These are phyloP conservation scores for Periconia sp. DNA, from an alignment of 2,329 filamentous ascomycete genomes.

Conservation along the genomic window DNA sequence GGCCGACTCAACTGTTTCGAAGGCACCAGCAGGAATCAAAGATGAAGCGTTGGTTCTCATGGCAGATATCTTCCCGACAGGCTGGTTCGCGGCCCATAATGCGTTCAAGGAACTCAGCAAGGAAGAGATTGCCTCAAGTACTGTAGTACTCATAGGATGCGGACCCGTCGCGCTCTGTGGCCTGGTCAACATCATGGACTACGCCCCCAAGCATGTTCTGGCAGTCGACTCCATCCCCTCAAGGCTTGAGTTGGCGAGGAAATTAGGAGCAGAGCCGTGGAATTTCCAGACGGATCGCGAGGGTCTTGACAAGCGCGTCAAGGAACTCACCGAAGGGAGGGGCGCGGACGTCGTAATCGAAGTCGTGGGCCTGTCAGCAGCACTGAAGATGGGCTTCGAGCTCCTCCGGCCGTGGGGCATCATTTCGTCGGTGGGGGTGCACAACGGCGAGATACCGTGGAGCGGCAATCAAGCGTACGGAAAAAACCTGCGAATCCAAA, in stretches of 20 bases:
- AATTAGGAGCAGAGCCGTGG: conserved; percentile 80
- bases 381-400: conserved; percentile 56
- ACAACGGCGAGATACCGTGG: conserved; percentile 57
- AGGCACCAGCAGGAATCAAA: conserved; percentile 72
- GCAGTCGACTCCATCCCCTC: conserved; percentile 80
- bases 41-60: conserved; percentile 81
- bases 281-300: conserved; percentile 75
- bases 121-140: conserved; percentile 68
- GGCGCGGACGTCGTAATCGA: conserved; percentile 83
- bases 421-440: conserved; percentile 57
- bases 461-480: conserved; percentile 56
- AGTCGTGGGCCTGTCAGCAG: conserved; percentile 56
- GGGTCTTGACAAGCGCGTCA: conserved; percentile 70
- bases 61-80: conserved; percentile 88
- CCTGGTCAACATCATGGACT: conserved; percentile 76
- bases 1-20: conserved; percentile 81
- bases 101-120: conserved; percentile 69
- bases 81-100: conserved; percentile 82
- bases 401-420: conserved; percentile 57
- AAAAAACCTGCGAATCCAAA: conserved; percentile 58
- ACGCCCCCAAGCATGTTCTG: conserved; percentile 75
- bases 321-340: conserved; percentile 76
- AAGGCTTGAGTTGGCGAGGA: conserved; percentile 73
- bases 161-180: conserved; percentile 83
- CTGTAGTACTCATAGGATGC: conserved; percentile 82